Evolutionary conservation across 192 early-diverging fungal species (phyloP), one percentile per base, ranked within the genome.

Genomic region (Spizellomyces sp.): DNA sequence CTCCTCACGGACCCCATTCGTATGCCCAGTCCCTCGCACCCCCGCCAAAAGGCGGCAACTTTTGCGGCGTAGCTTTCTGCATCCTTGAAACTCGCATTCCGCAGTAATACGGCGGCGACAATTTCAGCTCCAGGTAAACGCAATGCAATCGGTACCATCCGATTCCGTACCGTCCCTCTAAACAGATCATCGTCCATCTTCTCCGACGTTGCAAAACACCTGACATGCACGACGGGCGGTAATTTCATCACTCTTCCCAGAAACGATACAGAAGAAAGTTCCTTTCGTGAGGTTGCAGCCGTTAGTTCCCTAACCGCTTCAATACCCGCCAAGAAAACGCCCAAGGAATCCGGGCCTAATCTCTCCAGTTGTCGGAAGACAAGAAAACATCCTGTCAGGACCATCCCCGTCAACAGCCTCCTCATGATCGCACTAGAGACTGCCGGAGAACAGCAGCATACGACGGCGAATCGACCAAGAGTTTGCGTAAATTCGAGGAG

Each of bases 161-260:
- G 69, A 14, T 27, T 45, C 8, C 46, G 65, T 1, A 71, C n/a
- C 19, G 45, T 17, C 0, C 36, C 43, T 1, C 10, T 19, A 45
- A 54, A 50, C 7, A 43, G 67, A 19, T n/a, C 9, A 45, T 45
- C 15, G 17, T 9, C 12, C 15, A 64, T 19, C 12, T 45, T 21
- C 42, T 45, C 42, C 1, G 14, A 10, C 8, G 69, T 70, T 12
- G 69, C 42, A n/a, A 73, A 43, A 21, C 14, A 70, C 2, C 67
- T 8, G 0, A 70, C 22, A 71, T 56, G 9, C 12, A 22, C 52
- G 19, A n/a, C 9, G 1, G 67, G 47, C 8, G 63, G 71, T 8
- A 73, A 41, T 56, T 73, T 70, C 19, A 73, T 71, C 10, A 58
- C 42, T 22, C 66, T 74, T n/a, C 71, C 71, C 10, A 73, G n/a